These are phyloP conservation scores for Penicillium vulpinum DNA, from an alignment of 2,329 filamentous ascomycete species.

Conservation along the genomic window DNA sequence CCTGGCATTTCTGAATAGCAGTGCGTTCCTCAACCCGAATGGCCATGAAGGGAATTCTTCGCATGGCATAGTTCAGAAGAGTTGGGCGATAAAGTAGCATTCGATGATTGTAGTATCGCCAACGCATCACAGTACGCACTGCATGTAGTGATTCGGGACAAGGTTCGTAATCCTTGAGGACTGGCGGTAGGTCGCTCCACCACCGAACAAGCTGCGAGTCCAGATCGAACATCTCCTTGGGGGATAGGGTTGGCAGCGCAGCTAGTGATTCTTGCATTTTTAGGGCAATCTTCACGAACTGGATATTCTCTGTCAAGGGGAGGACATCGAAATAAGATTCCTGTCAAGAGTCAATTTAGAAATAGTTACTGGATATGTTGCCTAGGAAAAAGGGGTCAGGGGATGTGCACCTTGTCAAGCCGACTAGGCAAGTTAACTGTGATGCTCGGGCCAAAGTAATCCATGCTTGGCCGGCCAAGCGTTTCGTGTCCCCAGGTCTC, in stretches of 20 bases:
- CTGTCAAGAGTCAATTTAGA: conserved; percentile 27
- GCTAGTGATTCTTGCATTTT: conserved; percentile 72
- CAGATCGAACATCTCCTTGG: conserved; percentile 62
- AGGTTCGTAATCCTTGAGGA: conserved; percentile 62
- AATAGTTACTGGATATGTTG: neutral
- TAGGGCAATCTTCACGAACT: conserved; percentile 74
- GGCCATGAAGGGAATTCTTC: conserved; percentile 50
- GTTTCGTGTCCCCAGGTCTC: conserved; percentile 72
- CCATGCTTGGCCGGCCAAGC: conserved; percentile 66
- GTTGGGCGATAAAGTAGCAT: conserved; percentile 72
- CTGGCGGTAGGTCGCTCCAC: conserved; percentile 67
- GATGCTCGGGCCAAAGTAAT: conserved; percentile 64
- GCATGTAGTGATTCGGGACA: conserved; percentile 69
- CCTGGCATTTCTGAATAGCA: conserved; percentile 67
- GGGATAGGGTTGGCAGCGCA: conserved; percentile 62
- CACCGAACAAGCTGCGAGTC: conserved; percentile 68
- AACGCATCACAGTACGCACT: conserved; percentile 72
- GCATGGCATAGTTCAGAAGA: conserved; percentile 62
- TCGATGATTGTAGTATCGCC: conserved; percentile 73
- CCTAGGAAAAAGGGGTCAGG: neutral
- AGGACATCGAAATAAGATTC: conserved; percentile 62
- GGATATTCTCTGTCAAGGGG: conserved; percentile 70
- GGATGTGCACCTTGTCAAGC: conserved; percentile 24
- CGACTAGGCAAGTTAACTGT: conserved; percentile 62
- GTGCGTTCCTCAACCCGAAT: conserved; percentile 61